Evolutionary conservation across 805 yeast species (phyloP).

Genomic region (Starmerella sp.): DNA sequence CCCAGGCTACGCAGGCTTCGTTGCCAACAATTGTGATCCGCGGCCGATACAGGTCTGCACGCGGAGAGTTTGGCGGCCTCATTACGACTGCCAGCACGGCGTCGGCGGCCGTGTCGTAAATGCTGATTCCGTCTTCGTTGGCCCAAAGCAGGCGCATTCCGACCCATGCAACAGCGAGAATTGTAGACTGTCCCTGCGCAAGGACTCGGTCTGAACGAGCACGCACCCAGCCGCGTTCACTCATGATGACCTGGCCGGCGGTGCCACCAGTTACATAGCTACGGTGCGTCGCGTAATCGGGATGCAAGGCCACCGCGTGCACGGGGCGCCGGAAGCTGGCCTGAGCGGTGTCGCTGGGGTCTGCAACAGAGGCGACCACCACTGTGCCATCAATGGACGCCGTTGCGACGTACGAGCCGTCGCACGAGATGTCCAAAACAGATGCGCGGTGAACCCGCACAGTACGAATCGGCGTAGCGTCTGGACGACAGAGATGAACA

Average conservation of each 20-base stretch:
- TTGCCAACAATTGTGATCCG: slow-evolving; percentile 47
- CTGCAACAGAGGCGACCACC: slow-evolving; percentile 59
- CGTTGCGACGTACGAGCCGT: slow-evolving; percentile 66
- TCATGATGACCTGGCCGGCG: slow-evolving; percentile 66
- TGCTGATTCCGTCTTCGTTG: slow-evolving; percentile 66
- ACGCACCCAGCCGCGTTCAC: slow-evolving; percentile 80
- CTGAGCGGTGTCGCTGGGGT: slow-evolving; percentile 54
- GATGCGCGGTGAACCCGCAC: slow-evolving; percentile 81
- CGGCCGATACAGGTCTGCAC: slow-evolving; percentile 81
- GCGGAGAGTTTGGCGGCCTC: slow-evolving; percentile 43
- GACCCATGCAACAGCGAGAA: slow-evolving; percentile 48
- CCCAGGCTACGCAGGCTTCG: slow-evolving; percentile 74
- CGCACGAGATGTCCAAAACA: slow-evolving; percentile 52
- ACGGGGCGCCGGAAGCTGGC: slow-evolving; percentile 80
- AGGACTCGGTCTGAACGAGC: slow-evolving; percentile 58
- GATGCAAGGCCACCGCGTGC: slow-evolving; percentile 73
- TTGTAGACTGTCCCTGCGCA: slow-evolving; percentile 35
- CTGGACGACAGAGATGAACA: slow-evolving; percentile 53
- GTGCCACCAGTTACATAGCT: slow-evolving; percentile 82
- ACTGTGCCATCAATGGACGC: slow-evolving; percentile 93
- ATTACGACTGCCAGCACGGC: slow-evolving; percentile 41
- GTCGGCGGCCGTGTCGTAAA: slow-evolving; percentile 48
- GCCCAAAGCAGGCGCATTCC: slow-evolving; percentile 70
- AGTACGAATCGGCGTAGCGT: slow-evolving; percentile 53
- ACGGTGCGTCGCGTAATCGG: slow-evolving; percentile 48